A percentile compares a stretch with the other conserved stretches of the same genome.
Evolutionary conservation across 305 asterid species (phyloP).

Genomic region (Caryopteris hybrid): DNA sequence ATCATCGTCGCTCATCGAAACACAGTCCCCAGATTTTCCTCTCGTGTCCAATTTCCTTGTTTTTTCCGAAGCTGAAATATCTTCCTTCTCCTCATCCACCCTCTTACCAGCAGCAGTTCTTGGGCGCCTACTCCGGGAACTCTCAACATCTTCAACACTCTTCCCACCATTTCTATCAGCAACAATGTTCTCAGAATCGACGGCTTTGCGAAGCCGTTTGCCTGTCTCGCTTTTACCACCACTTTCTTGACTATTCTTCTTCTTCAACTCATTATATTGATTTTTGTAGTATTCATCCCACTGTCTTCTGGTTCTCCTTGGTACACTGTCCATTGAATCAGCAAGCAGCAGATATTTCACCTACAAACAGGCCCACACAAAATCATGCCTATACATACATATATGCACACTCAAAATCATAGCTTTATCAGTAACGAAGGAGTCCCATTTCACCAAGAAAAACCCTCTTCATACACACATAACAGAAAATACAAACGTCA

Average conservation of each 20-base stretch:
- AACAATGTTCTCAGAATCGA: no score
- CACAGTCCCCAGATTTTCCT: no score
- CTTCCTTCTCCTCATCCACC: not conserved
- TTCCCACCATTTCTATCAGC: not conserved
- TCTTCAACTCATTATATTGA: not conserved
- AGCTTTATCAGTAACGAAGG: not conserved
- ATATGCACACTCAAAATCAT: not conserved
- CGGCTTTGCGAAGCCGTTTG: not conserved
- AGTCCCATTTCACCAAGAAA: no score
- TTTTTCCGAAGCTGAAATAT: not conserved
- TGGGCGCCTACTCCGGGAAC: not conserved
- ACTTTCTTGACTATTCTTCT: not conserved
- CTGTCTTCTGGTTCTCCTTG: constrained; percentile 27
- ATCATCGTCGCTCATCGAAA: not conserved
- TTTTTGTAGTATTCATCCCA: constrained; percentile 18
- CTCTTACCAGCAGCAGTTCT: not conserved
- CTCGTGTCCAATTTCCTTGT: not conserved
- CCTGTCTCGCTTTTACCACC: not conserved
- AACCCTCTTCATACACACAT: not conserved
- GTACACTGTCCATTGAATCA: not conserved
- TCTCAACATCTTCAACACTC: not conserved
- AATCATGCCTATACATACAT: no score
- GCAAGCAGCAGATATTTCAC: constrained; percentile 1
- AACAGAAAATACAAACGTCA: no score
- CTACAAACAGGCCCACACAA: constrained; percentile 9